Base-by-base conservation (phyloP, 2,329 filamentous ascomycete species). In the Epicoccum nigrum region DNA sequence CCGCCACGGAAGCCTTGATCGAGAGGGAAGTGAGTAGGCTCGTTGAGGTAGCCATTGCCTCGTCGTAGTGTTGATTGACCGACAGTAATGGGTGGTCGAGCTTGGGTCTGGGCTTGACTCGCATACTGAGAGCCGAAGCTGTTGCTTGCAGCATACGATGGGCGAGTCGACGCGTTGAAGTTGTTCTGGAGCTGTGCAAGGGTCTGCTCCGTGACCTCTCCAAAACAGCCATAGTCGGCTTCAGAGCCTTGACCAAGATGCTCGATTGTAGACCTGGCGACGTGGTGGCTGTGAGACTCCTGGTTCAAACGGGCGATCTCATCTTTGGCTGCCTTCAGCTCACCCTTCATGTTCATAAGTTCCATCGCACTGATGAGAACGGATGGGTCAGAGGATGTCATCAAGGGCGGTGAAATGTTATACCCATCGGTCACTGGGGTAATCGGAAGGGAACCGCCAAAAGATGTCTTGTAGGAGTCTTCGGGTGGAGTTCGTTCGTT, bases 261-360 rank as follows among this genome's bases (percentile, higher is more conserved):
- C 39, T 85, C 82, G 46, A 82, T 74, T 9, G 84, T 87, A 45
- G 83, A 77, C 62, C 83, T 85, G 27, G 78, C 77, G 48, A 84
- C 81, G 23, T 85, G 84, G 19, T 80, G 85, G 57, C 88, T 84
- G 31, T 84, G 80, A 54, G 90, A 79, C 74, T 91, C 86, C 45
- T 89, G 82, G 51, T 89, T 87, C 67, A 92, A 85, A 49, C 83
- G 86, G 37, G 81, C 83, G 64, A 92, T 89, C 64, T 86, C 83
- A 68, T 80, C 85, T 54, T 88, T 84, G 28, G 89, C 88, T 55
- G 85, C 81, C 34, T 86, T 86, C 43, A 93, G 82, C 73, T 92
- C 84, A 44, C 86, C 74, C 76, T 88, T 89, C 50, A 92, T 78
- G 43, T 83, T 84, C 53, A 85, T 75, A 21, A 92, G 75, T 68